Base-by-base conservation (phyloP, 352 stramenopile species). In the Phytophthora quininea region DNA sequence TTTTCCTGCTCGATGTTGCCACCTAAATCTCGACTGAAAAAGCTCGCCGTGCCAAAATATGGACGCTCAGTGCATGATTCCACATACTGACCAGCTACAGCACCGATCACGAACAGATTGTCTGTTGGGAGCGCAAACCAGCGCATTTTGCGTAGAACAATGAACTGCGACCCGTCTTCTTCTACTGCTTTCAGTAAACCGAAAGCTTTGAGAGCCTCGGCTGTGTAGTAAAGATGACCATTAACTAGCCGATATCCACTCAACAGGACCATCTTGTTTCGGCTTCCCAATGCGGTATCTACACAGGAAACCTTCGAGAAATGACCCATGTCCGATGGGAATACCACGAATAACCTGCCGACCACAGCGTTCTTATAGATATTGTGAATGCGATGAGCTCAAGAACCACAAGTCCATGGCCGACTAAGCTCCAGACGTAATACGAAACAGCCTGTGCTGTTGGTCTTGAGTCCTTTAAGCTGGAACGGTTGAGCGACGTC, bases 231-330 rank as follows among this genome's bases (percentile, higher is more conserved):
- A 14, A 72, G 29, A 15, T 49, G 54, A 3, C 53, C 58, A 4
- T 47, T 29, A 0, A 45, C 27, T 15, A 15, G 51, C 10, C 32
- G 38, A 43, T 64, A 72, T 11, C 57, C 51, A 8, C 29, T 37
- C 4, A 71, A 24, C 43, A 58, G 42, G 7, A 57, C 65, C 64
- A 67, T 58, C 32, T 72, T 72, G 52, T 42, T 61, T 12, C 51
- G 51, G 35, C 55, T 49, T 2, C 43, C 46, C 15, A 72, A 12
- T 8, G 38, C 45, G 5, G 42, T 50, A 24, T 73, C 59, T 24
- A 73, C 54, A n/a, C 59, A 64, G 54, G 53, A 69, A 4, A 31
- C 35, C 7, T 35, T 19, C 0, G 27, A 37, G 42, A 73, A 19
- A 65, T 51, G 4, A 29, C 32, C 49, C 29, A 58, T 4, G 31